These are phyloP conservation scores for Phaeosphaeria sp. DNA, from an alignment of 2,329 filamentous ascomycete species.

Conservation along the genomic window DNA sequence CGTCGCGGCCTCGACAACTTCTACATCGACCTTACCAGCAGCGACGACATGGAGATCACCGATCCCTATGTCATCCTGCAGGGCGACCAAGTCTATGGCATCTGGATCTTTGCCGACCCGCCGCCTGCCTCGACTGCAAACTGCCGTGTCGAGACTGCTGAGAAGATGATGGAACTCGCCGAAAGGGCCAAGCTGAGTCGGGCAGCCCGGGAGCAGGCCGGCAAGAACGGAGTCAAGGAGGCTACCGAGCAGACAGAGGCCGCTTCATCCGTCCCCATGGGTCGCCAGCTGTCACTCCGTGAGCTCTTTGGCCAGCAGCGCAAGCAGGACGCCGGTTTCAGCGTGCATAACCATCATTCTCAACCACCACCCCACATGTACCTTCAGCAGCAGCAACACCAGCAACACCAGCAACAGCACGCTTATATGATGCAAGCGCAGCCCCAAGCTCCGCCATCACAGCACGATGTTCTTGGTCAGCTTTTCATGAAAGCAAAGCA, in stretches of 20 bases:
- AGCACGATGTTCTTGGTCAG: constrained; percentile 40
- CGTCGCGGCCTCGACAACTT: constrained; percentile 58
- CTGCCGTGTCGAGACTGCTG: constrained; percentile 58
- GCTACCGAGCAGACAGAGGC: constrained; percentile 40
- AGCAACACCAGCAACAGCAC: constrained; percentile 18
- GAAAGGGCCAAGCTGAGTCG: constrained; percentile 58
- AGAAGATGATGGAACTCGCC: constrained; percentile 63
- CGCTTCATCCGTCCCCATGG: constrained; percentile 53
- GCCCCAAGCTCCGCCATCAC: constrained; percentile 21
- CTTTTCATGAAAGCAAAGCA: constrained; percentile 46
- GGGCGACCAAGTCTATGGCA: constrained; percentile 59
- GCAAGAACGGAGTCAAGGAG: constrained; percentile 26
- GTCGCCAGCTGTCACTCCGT: constrained; percentile 59
- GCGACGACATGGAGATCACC: constrained; percentile 54
- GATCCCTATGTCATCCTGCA: constrained; percentile 67
- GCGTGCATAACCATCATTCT: constrained; percentile 54
- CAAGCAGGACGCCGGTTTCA: constrained; percentile 59
- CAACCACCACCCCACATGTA: constrained; percentile 11
- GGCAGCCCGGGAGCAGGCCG: constrained; percentile 43
- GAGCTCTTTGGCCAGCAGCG: constrained; percentile 63
- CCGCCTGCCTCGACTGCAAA: constrained; percentile 62
- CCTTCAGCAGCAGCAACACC: constrained; percentile 15
- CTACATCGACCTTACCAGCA: constrained; percentile 49
- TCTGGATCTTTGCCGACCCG: constrained; percentile 70
- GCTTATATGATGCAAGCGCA: constrained; percentile 16